Percentiles rank a stretch among this genome's conserved stretches.
phyloP scores from a whole-genome alignment of 495 filamentous ascomycete species.

The Talaromyces trachyspermus region DNA sequence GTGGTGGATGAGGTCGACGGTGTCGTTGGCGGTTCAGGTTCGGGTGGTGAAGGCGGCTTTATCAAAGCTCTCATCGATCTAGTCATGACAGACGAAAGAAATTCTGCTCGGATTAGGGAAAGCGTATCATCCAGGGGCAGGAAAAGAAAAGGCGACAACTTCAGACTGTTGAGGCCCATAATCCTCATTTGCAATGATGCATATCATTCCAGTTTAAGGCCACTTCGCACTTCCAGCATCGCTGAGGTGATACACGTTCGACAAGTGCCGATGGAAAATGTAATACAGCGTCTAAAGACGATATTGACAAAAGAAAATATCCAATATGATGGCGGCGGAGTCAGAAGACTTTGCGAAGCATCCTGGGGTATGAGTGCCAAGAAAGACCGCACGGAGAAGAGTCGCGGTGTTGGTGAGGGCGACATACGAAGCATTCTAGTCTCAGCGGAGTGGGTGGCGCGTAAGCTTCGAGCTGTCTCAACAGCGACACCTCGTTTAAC shows the following conservation, averaged over 20 bases:
- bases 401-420: conserved; percentile 63
- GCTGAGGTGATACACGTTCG: conserved; percentile 92
- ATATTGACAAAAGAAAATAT: conserved; percentile 86
- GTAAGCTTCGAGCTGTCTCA: conserved; percentile 56
- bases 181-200: conserved; percentile 96
- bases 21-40: conserved; percentile 71
- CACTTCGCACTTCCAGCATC: conserved; percentile 67
- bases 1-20: conserved; percentile 96
- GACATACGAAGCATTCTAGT: conserved; percentile 92
- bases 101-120: conserved; percentile 40
- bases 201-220: conserved; percentile 84
- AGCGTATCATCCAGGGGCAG: conserved; percentile 27
- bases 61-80: conserved; percentile 92
- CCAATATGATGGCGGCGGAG: conserved; percentile 75
- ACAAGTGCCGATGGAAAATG: conserved; percentile 77
- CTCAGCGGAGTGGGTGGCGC: conserved; percentile 89
- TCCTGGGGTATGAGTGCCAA: conserved; percentile 77
- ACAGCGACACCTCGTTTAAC: conserved; percentile 49
- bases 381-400: conserved; percentile 45
- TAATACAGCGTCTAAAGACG: conserved; percentile 70
- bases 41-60: conserved; percentile 72
- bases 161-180: conserved; percentile 76
- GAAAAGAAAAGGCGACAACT: conserved; percentile 69
- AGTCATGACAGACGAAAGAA: conserved; percentile 77
- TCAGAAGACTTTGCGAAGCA: conserved; percentile 82